phyloP scores from a whole-genome alignment of 2,329 filamentous ascomycete genomes.

The Byssoonygena ceratinophila region DNA sequence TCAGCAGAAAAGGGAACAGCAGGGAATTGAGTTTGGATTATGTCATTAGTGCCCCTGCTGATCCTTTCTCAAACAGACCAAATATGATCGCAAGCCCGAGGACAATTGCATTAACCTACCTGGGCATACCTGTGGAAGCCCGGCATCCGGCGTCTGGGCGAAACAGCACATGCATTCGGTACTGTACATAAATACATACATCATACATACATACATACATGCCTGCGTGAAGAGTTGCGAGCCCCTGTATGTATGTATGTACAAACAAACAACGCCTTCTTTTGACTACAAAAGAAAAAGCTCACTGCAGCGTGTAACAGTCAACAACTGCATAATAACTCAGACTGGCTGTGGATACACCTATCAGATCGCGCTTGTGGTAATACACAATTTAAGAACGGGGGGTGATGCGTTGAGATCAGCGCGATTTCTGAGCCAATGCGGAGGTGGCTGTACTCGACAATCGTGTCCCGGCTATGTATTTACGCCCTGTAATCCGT shows the following conservation, averaged over 20 bases:
- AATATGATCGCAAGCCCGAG: background rate
- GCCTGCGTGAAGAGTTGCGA: no score
- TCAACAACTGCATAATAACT: background rate
- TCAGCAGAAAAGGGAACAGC: no score
- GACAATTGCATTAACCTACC: no score
- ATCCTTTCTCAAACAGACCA: background rate
- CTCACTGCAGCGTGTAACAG: background rate
- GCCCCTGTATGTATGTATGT: no score
- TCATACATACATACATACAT: no score
- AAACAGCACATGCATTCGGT: no score
- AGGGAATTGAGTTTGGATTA: constrained; percentile 7
- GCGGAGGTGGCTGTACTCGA: constrained; percentile 7
- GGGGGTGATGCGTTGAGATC: background rate
- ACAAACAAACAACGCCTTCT: no score
- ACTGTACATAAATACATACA: no score
- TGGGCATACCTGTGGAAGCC: no score
- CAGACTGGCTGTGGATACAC: background rate
- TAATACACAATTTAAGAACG: background rate
- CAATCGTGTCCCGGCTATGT: background rate
- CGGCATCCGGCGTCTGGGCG: no score
- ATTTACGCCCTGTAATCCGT: background rate
- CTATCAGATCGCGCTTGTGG: background rate
- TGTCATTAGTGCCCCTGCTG: constrained; percentile 1
- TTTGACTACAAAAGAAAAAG: background rate
- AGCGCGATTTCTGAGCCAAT: background rate